Conservation (phyloP, 257 asterid genomes). For the Paraleonurus japonicus region DNA sequence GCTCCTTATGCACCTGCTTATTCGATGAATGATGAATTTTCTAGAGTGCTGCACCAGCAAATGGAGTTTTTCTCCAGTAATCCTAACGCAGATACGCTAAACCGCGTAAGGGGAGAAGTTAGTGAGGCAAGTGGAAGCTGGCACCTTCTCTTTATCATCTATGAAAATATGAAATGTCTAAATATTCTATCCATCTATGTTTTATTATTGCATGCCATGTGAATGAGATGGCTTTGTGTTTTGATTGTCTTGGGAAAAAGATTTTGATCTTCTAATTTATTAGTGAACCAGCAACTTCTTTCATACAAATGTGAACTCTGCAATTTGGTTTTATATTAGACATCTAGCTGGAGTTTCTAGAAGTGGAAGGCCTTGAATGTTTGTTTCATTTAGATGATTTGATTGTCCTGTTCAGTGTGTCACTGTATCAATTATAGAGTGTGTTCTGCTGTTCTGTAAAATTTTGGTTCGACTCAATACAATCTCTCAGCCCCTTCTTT, state of each 20-base stretch:
- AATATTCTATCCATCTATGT: neutral
- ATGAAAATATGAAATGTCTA: neutral
- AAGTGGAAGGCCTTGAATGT: conserved; percentile 4
- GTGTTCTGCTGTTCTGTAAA: neutral
- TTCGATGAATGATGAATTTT: conserved; percentile 97
- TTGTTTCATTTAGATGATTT: neutral
- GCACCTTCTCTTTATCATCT: conserved; percentile 3
- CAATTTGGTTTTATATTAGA: neutral
- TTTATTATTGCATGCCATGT: neutral
- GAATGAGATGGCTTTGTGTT: conserved; percentile 10
- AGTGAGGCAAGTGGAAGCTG: conserved; percentile 64
- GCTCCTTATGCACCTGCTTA: conserved; percentile 90
- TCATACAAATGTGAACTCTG: neutral
- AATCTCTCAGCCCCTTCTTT: conserved; percentile 6
- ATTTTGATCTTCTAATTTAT: neutral
- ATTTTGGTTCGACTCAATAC: neutral
- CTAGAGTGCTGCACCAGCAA: conserved; percentile 97
- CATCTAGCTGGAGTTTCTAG: neutral
- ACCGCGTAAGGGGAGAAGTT: conserved; percentile 93
- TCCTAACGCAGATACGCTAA: conserved; percentile 87
- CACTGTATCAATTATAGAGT: neutral
- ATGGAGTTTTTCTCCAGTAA: conserved; percentile 98
- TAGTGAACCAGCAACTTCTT: neutral
- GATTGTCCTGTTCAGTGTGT: neutral
- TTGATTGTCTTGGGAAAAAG: neutral